A percentile compares a stretch with the other conserved stretches of the same genome.
These are phyloP conservation scores for Pythium dissimile DNA, from an alignment of 352 stramenopile species.

Conservation along the genomic window DNA sequence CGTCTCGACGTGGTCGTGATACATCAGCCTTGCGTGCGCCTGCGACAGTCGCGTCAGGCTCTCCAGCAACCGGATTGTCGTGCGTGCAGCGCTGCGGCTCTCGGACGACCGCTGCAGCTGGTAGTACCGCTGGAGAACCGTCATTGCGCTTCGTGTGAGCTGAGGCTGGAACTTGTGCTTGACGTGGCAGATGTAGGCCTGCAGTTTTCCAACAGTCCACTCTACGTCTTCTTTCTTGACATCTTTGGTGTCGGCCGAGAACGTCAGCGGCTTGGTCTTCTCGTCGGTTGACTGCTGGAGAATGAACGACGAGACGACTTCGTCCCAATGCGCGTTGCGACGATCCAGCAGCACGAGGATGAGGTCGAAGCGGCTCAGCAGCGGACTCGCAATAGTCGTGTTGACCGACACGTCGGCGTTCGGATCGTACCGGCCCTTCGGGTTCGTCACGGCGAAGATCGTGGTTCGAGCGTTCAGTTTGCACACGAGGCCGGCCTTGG, in stretches of 20 bases:
- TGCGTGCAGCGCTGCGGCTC: conserved; percentile 60
- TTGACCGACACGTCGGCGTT: conserved; percentile 91
- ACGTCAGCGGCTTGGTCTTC: conserved; percentile 2
- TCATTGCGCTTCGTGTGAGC: conserved; percentile 74
- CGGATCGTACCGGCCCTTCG: conserved; percentile 85
- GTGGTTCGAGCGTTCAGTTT: conserved; percentile 95
- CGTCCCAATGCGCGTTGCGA: conserved; percentile 86
- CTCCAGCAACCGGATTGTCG: conserved; percentile 94
- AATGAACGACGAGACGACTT: conserved; percentile 94
- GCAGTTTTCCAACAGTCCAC: conserved; percentile 90
- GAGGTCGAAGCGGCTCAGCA: conserved; percentile 98
- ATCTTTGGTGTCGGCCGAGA: conserved; percentile 13
- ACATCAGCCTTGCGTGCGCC: conserved; percentile 89
- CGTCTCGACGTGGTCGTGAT: conserved; percentile 54
- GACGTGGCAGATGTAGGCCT: conserved; percentile 92
- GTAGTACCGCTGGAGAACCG: conserved; percentile 92
- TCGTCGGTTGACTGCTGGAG: conserved; percentile 79
- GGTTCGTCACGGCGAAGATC: conserved; percentile 96
- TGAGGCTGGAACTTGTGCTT: conserved; percentile 86
- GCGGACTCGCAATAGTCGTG: conserved; percentile 92
- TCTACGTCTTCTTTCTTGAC: conserved; percentile 13
- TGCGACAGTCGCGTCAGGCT: conserved; percentile 91
- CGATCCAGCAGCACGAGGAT: conserved; percentile 95
- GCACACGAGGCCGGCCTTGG: conserved; percentile 96
- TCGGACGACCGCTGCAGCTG: conserved; percentile 67